Evolutionary conservation across 2,329 filamentous ascomycete species (phyloP).

Genomic region (Clarireedia monteithiana): DNA sequence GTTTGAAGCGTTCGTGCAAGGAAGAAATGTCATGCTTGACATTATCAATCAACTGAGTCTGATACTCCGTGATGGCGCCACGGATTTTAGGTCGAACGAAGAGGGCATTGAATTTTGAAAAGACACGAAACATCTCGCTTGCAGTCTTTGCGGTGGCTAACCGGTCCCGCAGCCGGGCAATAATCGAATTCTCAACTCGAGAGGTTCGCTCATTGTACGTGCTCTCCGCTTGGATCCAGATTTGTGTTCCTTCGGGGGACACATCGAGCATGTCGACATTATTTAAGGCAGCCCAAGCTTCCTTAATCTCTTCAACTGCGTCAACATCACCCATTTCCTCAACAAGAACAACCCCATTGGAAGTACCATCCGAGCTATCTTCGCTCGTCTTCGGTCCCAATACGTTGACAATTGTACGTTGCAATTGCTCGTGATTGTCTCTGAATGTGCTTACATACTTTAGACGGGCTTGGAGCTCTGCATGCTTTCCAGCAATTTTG

Average conservation of each 20-base stretch:
- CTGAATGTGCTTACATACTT: slow-evolving; percentile 93
- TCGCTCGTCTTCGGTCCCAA: slow-evolving; percentile 66
- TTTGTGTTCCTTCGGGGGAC: slow-evolving; percentile 76
- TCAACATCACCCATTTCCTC: slow-evolving; percentile 97
- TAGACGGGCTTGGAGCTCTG: slow-evolving; percentile 80
- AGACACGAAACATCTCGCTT: slow-evolving; percentile 99
- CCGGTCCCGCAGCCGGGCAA: slow-evolving; percentile 83
- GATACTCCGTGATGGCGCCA: slow-evolving; percentile 94
- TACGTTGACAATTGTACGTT: slow-evolving; percentile 94
- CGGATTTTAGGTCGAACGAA: slow-evolving; percentile 99
- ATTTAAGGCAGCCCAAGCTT: slow-evolving; percentile 88
- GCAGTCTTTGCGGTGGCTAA: slow-evolving; percentile 93
- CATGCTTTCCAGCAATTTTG: slow-evolving; percentile 84
- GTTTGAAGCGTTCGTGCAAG: slow-evolving; percentile 95
- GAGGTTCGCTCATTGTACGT: slow-evolving; percentile 97
- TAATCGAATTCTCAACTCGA: slow-evolving; percentile 97
- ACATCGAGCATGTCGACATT: slow-evolving; percentile 95
- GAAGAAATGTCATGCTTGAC: slow-evolving; percentile 93
- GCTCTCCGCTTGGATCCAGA: slow-evolving; percentile 90
- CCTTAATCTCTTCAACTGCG: slow-evolving; percentile 89
- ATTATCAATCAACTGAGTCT: slow-evolving; percentile 95
- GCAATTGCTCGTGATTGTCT: slow-evolving; percentile 94
- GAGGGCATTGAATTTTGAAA: slow-evolving; percentile 98
- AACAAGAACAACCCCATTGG: slow-evolving; percentile 62
- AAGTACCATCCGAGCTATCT: slow-evolving; percentile 42